Evolutionary conservation across 495 filamentous ascomycete genomes (phyloP).

Genomic region (Penicillium macrosclerotiorum): DNA sequence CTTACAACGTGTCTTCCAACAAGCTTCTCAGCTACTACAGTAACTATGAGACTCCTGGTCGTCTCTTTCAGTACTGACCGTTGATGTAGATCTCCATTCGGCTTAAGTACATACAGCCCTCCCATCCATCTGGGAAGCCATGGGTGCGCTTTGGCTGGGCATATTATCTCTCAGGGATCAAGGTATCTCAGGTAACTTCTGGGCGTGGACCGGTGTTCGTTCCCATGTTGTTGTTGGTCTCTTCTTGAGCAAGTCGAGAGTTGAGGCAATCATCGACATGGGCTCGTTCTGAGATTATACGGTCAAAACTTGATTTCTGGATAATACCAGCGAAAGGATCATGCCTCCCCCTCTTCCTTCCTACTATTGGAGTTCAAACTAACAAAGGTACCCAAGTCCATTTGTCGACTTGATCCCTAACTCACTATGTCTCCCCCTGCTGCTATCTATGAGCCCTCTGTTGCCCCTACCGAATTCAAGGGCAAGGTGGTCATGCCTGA

Average conservation of each 20-base stretch:
- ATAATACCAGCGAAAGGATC: conserved; percentile 99
- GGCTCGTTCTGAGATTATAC: conserved; percentile 89
- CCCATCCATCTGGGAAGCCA: conserved; percentile 35
- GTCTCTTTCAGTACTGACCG: conserved; percentile 15
- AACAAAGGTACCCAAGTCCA: conserved; percentile 29
- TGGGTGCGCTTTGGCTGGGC: conserved; percentile 40
- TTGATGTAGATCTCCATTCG: conserved; percentile 11
- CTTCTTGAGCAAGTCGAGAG: not conserved
- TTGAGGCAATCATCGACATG: conserved; percentile 21
- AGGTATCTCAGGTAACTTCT: conserved; percentile 62
- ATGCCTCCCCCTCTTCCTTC: conserved; percentile 59
- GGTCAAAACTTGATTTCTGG: conserved; percentile 93
- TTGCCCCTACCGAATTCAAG: conserved; percentile 46
- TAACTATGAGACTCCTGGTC: conserved; percentile 16
- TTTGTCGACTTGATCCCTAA: conserved; percentile 36
- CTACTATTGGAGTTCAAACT: conserved; percentile 39
- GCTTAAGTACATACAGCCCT: conserved; percentile 27
- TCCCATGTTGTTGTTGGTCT: conserved; percentile 24
- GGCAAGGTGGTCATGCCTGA: conserved; percentile 43
- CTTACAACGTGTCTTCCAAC: not conserved
- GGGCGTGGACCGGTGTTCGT: conserved; percentile 71
- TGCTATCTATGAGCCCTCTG: conserved; percentile 48
- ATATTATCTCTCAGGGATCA: conserved; percentile 47
- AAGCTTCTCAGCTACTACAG: conserved; percentile 8
- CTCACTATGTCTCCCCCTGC: conserved; percentile 74